Evolutionary conservation across 305 asterid species (phyloP).

Genomic region (Plantago coronopus): DNA sequence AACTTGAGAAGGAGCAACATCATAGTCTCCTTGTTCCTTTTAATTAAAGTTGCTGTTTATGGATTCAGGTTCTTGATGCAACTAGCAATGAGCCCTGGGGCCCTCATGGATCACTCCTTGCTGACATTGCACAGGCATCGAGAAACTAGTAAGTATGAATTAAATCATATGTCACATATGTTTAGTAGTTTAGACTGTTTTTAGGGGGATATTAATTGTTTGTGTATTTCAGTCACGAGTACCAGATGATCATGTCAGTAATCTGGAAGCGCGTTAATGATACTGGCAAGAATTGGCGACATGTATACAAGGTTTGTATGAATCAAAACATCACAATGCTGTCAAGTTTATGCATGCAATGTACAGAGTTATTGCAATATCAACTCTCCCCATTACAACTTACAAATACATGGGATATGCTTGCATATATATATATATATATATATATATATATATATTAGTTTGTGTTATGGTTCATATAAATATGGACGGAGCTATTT

Average conservation of each 20-base stretch:
- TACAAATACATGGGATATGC: neutral
- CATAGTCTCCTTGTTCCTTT: slow-evolving; percentile 3
- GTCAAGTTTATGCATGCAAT: neutral
- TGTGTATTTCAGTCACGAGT: slow-evolving; percentile 64
- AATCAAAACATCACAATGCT: neutral
- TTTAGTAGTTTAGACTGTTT: slow-evolving; percentile 12
- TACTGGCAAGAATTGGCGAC: slow-evolving; percentile 91
- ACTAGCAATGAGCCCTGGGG: slow-evolving; percentile 99
- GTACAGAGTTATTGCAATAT: neutral
- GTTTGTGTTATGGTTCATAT: too few species aligned
- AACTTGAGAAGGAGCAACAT: slow-evolving; percentile 14
- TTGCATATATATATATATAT: too few species aligned
- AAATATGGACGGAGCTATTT: too few species aligned
- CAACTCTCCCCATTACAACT: slow-evolving; percentile 13
- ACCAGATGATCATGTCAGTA: slow-evolving; percentile 87
- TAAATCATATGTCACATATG: slow-evolving; percentile 10
- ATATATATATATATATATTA: too few species aligned
- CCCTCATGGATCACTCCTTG: slow-evolving; percentile 91
- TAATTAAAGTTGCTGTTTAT: slow-evolving; percentile 16
- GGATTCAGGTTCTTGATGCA: slow-evolving; percentile 83
- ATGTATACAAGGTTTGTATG: slow-evolving; percentile 79
- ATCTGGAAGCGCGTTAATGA: slow-evolving; percentile 96
- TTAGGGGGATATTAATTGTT: slow-evolving; percentile 25
- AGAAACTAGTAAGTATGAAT: slow-evolving; percentile 65
- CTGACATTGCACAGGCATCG: slow-evolving; percentile 90